Conservation (phyloP, 1,284 basidiomycete species). For the Microbotryomycetes sp. region DNA sequence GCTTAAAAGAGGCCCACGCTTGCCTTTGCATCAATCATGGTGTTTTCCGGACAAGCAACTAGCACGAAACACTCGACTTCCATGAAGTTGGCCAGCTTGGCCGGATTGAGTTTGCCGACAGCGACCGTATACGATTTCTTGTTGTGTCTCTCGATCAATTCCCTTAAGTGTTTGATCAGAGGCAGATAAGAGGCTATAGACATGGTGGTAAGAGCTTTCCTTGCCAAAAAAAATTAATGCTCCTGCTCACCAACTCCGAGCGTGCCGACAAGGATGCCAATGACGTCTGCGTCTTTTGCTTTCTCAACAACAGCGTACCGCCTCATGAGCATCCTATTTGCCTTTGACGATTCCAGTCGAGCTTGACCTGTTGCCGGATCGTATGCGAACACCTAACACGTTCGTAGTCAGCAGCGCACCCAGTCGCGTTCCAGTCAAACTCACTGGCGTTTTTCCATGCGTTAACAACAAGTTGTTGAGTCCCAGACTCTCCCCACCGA, state of each 20-base stretch:
- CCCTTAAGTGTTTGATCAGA: conserved; percentile 66
- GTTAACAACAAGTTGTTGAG: conserved; percentile 83
- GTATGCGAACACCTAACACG: conserved; percentile 65
- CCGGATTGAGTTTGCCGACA: conserved; percentile 90
- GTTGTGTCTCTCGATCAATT: conserved; percentile 54
- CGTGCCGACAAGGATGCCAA: conserved; percentile 91
- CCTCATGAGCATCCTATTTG: conserved; percentile 80
- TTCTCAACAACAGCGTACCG: conserved; percentile 82
- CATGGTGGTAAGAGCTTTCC: background rate
- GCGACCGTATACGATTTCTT: conserved; percentile 93
- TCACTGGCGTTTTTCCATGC: conserved; percentile 46
- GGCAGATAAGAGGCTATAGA: conserved; percentile 67
- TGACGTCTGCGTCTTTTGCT: conserved; percentile 85
- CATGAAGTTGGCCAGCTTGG: conserved; percentile 92
- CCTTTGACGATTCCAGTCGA: conserved; percentile 52
- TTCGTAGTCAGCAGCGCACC: conserved; percentile 28
- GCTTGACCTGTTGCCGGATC: conserved; percentile 53
- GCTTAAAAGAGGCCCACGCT: conserved; percentile 3
- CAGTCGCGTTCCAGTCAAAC: conserved; percentile 32
- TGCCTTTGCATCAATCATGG: conserved; percentile 74
- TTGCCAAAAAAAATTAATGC: background rate
- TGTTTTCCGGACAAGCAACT: conserved; percentile 90
- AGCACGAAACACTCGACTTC: conserved; percentile 95
- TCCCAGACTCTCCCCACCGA: conserved; percentile 73
- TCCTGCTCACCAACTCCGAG: conserved; percentile 67